Evolutionary conservation across 768 basidiomycete species (phyloP).

Genomic region (Mycena sanguinolenta): DNA sequence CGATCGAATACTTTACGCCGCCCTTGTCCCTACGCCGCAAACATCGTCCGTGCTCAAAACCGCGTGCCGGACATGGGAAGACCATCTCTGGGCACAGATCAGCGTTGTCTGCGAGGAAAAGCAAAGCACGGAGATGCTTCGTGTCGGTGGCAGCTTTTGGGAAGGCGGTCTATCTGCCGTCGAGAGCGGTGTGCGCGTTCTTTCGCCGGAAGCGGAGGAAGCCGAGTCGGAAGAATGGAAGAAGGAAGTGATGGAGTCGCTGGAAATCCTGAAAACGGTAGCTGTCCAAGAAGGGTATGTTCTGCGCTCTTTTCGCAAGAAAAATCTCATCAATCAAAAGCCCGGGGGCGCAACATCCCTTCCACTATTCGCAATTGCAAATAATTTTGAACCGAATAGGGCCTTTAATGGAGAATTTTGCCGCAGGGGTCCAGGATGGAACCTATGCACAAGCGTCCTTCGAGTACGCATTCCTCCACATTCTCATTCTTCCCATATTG

Average conservation of each 20-base stretch:
- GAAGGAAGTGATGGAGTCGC: conserved; percentile 67
- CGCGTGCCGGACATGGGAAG: conserved; percentile 92
- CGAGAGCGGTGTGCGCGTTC: conserved; percentile 50
- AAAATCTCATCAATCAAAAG: conserved; percentile 45
- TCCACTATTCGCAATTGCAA: conserved; percentile 85
- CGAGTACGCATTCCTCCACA: conserved; percentile 61
- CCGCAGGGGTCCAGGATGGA: conserved; percentile 66
- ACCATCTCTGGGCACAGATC: conserved; percentile 94
- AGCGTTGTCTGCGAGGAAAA: conserved; percentile 87
- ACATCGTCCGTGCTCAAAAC: conserved; percentile 76
- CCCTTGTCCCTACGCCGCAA: conserved; percentile 80
- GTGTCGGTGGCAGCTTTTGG: conserved; percentile 87
- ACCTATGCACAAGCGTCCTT: conserved; percentile 60
- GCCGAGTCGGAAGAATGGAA: conserved; percentile 69
- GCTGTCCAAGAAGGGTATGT: conserved; percentile 74
- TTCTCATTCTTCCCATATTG: background rate
- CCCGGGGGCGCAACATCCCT: conserved; percentile 77
- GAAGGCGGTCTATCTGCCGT: conserved; percentile 68
- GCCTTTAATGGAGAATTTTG: conserved; percentile 77
- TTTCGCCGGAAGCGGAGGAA: conserved; percentile 44
- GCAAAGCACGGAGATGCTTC: conserved; percentile 75
- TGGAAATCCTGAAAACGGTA: conserved; percentile 71
- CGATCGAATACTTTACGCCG: conserved; percentile 91
- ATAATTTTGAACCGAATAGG: conserved; percentile 82
- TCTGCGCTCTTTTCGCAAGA: conserved; percentile 9